These are phyloP conservation scores for Narthecium ossifragum DNA, from an alignment of 106 monocot genomes.

Conservation along the genomic window DNA sequence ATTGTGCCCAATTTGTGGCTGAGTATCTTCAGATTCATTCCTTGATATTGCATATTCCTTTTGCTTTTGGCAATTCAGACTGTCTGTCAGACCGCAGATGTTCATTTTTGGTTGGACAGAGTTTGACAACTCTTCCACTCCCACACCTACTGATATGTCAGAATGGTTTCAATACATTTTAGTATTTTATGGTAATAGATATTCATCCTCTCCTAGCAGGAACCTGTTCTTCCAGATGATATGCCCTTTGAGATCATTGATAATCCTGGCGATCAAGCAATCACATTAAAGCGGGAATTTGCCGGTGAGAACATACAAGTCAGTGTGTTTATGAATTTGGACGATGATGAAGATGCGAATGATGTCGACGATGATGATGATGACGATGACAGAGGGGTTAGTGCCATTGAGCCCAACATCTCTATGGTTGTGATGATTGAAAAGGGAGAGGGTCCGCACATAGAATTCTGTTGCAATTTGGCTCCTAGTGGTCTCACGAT, in stretches of 20 bases:
- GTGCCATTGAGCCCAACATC: slow-evolving; percentile 27
- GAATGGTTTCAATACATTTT: no score
- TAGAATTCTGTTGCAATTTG: slow-evolving; percentile 69
- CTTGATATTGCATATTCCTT: no score
- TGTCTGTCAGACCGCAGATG: no score
- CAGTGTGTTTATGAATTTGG: slow-evolving; percentile 41
- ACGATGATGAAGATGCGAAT: slow-evolving; percentile 16
- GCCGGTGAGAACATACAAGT: slow-evolving; percentile 61
- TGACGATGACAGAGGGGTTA: slow-evolving; percentile 21
- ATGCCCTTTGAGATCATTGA: slow-evolving; percentile 83
- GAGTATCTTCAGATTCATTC: no score
- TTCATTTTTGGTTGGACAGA: no score
- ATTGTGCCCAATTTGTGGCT: no score
- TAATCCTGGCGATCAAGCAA: slow-evolving; percentile 68
- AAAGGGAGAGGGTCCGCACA: slow-evolving; percentile 42
- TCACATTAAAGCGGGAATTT: slow-evolving; percentile 54
- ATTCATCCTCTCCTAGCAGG: slow-evolving; percentile 22
- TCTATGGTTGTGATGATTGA: slow-evolving; percentile 57
- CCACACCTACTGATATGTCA: no score
- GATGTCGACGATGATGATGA: slow-evolving; percentile 22
- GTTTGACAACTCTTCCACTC: no score
- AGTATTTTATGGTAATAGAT: no score
- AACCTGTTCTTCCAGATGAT: slow-evolving; percentile 35
- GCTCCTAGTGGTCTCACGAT: slow-evolving; percentile 52
- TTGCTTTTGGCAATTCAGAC: no score